Base-by-base conservation (phyloP, 345 rosid genomes). In the Alliaria petiolata region DNA sequence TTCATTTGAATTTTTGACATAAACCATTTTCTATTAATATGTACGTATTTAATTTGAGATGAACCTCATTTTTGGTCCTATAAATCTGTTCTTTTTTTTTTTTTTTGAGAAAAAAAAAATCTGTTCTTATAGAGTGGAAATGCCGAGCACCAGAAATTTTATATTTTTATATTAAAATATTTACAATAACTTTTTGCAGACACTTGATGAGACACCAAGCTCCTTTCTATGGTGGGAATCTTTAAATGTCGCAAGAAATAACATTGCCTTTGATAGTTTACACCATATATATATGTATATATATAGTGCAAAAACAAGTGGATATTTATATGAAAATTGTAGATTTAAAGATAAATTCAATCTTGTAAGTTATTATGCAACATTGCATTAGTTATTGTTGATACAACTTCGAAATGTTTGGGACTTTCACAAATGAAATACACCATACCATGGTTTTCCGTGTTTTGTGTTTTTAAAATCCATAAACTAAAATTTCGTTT, bases 181-280 rank as follows among this genome's bases (percentile, higher is more conserved):
- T 54, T 17, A 42, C 14, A 53, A 8, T 30, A 42, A 69, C 47
- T 57, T 45, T 69, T 57, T 57, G 6, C 47, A 33, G 38, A 45
- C 65, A 69, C 46, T 69, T 57, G 65, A 69, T 45, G 65, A 57
- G 46, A 34, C 56, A 45, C 56, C 46, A 56, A 45, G 5, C 36
- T 69, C 38, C 56, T 57, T 69, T 57, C 33, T 35, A 69, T 55
- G 55, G 65, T 54, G 73, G 73, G 73, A 34, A 69, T 69, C 73
- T 35, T 69, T 57, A 49, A 34, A 20, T 49, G 15, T n/a, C 14
- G 16, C 44, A 65, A 65, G 57, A 52, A 11, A 16, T 1, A 54
- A 31, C 15, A 53, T 16, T 53, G 4, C 44, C 62, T 8, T 67
- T 15, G 28, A 51, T 25, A 22, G 17, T n/a, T n/a, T n/a, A n/a